phyloP scores from a whole-genome alignment of 768 basidiomycete species.

The Mycena pura region DNA sequence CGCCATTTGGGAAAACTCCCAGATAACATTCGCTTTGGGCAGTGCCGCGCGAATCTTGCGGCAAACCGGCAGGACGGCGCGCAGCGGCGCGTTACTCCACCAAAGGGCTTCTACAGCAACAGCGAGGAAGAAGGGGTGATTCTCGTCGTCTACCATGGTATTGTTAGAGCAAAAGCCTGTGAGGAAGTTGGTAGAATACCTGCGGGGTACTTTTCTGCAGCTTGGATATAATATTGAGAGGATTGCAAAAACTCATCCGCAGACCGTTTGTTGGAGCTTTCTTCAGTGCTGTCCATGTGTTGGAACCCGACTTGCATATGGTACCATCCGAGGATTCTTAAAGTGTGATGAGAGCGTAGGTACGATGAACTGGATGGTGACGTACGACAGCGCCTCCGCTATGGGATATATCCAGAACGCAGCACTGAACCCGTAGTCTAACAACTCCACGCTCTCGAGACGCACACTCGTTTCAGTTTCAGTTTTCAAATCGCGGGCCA shows the following conservation, averaged over 20 bases:
- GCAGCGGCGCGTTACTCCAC: constrained; percentile 16
- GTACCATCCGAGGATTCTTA: constrained; percentile 2
- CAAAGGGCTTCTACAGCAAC: constrained; percentile 42
- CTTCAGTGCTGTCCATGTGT: neutral
- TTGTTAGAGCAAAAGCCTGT: neutral
- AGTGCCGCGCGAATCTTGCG: constrained; percentile 1
- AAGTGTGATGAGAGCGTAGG: neutral
- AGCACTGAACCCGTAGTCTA: constrained; percentile 38
- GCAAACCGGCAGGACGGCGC: constrained; percentile 13
- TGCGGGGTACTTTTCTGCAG: constrained; percentile 14
- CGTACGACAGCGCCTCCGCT: constrained; percentile 46
- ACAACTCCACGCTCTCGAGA: constrained; percentile 14
- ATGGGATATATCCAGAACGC: constrained; percentile 46
- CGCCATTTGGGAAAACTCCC: constrained; percentile 5
- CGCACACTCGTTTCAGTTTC: constrained; percentile 40
- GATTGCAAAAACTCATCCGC: constrained; percentile 1
- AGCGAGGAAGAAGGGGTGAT: constrained; percentile 27
- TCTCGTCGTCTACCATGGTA: constrained; percentile 16
- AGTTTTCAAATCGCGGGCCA: constrained; percentile 39
- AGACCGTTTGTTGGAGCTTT: neutral
- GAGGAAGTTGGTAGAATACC: neutral
- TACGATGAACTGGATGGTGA: neutral
- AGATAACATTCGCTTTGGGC: neutral
- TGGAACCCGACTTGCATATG: constrained; percentile 19
- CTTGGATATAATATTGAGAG: constrained; percentile 8